phyloP scores from a whole-genome alignment of 331 rosid species.

The Pyracantha coccinea region DNA sequence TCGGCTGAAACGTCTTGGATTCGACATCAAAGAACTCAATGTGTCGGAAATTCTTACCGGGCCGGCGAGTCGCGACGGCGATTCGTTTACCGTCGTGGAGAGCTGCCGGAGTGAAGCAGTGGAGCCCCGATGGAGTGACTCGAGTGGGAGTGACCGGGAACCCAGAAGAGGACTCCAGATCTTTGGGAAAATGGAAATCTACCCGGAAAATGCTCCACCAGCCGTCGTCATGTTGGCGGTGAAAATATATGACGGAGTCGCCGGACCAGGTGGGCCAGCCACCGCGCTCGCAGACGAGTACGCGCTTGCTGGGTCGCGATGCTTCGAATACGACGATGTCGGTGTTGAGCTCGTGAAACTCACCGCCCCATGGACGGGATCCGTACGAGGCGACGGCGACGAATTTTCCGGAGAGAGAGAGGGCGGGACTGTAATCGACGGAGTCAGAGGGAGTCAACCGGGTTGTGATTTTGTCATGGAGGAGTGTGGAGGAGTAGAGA shows the following conservation, averaged over 20 bases:
- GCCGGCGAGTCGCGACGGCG: slow-evolving; percentile 69
- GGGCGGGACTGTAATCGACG: slow-evolving; percentile 64
- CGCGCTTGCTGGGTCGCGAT: slow-evolving; percentile 31
- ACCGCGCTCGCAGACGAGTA: slow-evolving; percentile 37
- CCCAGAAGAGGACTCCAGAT: background rate
- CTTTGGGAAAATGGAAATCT: slow-evolving; percentile 18
- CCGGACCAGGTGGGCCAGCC: slow-evolving; percentile 97
- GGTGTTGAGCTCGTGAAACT: slow-evolving; percentile 53
- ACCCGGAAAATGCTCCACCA: slow-evolving; percentile 84
- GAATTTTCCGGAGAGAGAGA: slow-evolving; percentile 46
- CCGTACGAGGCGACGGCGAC: slow-evolving; percentile 82
- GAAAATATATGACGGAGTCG: slow-evolving; percentile 57
- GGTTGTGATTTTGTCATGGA: background rate
- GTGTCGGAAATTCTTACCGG: slow-evolving; percentile 39
- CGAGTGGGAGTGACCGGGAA: slow-evolving; percentile 22
- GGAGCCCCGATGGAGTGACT: slow-evolving; percentile 66
- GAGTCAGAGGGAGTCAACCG: slow-evolving; percentile 47
- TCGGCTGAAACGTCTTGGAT: slow-evolving; percentile 21
- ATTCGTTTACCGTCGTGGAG: slow-evolving; percentile 46
- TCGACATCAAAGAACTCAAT: slow-evolving; percentile 54
- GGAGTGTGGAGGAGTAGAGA: slow-evolving; percentile 33
- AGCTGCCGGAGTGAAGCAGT: slow-evolving; percentile 84
- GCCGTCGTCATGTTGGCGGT: slow-evolving; percentile 54
- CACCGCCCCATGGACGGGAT: slow-evolving; percentile 55
- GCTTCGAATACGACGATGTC: slow-evolving; percentile 47